phyloP scores from a whole-genome alignment of 768 basidiomycete species.

The Pholiota microspora region DNA sequence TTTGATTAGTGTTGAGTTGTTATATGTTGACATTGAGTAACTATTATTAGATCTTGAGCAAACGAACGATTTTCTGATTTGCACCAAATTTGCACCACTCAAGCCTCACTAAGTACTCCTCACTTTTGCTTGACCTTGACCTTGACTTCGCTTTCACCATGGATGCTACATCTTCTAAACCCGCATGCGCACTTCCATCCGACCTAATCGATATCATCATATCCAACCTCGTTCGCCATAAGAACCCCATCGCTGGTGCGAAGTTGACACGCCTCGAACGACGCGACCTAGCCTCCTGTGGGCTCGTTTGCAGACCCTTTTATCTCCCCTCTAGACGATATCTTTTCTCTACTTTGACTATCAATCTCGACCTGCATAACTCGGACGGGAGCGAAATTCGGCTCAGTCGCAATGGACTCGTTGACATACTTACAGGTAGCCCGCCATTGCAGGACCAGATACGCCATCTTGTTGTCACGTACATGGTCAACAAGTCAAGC shows the following conservation, averaged over 20 bases:
- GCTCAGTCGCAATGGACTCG: background rate
- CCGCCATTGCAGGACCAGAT: background rate
- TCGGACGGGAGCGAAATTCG: background rate
- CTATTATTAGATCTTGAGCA: no score
- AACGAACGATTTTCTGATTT: no score
- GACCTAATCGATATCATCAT: background rate
- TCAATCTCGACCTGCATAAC: background rate
- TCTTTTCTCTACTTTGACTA: background rate
- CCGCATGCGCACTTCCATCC: no score
- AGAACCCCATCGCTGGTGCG: background rate
- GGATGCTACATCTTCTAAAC: no score
- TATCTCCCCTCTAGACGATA: background rate
- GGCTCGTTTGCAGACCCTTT: background rate
- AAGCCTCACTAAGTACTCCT: no score
- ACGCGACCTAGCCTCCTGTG: background rate
- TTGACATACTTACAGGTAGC: background rate
- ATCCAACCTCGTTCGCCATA: background rate
- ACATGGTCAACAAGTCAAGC: background rate
- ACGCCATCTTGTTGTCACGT: background rate
- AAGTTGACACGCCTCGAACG: background rate
- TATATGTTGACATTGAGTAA: no score
- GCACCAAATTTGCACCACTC: no score
- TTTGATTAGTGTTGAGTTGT: no score
- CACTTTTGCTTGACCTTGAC: no score
- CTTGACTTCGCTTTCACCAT: no score